Conservation (phyloP, 116 monocot species). For the Zostera marina region DNA sequence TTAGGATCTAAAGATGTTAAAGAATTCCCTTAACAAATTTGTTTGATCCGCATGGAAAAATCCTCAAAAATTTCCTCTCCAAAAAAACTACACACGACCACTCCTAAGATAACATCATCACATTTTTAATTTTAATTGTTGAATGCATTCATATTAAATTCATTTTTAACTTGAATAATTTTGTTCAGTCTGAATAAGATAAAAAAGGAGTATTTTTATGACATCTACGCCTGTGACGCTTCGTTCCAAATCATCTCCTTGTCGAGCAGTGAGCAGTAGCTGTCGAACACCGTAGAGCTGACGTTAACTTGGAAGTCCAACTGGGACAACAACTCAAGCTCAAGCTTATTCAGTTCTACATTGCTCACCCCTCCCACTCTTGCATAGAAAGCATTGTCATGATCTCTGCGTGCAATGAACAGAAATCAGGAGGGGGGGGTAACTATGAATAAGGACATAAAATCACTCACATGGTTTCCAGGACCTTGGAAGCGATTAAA, state of each 20-base stretch:
- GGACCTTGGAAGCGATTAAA: constrained; percentile 81
- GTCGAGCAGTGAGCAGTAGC: constrained; percentile 50
- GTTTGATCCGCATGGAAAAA: too few relatives aligned
- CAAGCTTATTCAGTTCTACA: constrained; percentile 52
- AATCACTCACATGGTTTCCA: constrained; percentile 53
- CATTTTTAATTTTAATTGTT: too few relatives aligned
- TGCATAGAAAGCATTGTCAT: constrained; percentile 76
- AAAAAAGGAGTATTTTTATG: too few relatives aligned
- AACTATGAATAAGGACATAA: not conserved
- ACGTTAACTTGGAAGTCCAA: constrained; percentile 55
- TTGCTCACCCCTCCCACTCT: constrained; percentile 83
- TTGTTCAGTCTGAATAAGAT: too few relatives aligned
- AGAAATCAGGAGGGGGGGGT: not conserved
- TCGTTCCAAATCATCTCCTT: constrained; percentile 31
- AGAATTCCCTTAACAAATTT: too few relatives aligned
- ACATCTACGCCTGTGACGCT: not conserved
- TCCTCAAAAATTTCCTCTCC: too few relatives aligned
- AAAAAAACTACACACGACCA: too few relatives aligned
- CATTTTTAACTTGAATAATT: too few relatives aligned
- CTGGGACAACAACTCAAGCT: constrained; percentile 64
- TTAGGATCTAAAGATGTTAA: too few relatives aligned
- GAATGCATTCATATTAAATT: too few relatives aligned
- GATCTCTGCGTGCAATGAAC: constrained; percentile 38
- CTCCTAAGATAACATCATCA: too few relatives aligned
- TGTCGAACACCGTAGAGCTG: constrained; percentile 40